phyloP scores from a whole-genome alignment of 2,329 filamentous ascomycete species.

The Calonectria hawksworthii region DNA sequence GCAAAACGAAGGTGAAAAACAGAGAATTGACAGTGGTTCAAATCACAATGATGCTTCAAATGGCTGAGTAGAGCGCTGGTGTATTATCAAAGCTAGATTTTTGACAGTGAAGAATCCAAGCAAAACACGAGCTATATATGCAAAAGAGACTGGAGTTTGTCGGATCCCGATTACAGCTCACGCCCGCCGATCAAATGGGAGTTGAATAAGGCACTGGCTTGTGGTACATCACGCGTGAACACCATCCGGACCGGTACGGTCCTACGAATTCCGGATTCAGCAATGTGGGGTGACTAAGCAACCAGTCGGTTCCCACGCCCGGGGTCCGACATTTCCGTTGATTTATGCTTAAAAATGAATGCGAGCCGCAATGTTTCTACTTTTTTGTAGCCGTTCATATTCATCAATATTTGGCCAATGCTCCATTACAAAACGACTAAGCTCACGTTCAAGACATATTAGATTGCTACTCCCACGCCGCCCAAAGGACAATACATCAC shows the following conservation, averaged over 20 bases:
- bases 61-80: neutral
- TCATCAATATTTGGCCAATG: neutral
- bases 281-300: neutral
- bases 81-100: neutral
- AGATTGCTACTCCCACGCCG: neutral
- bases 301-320: neutral
- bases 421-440: neutral
- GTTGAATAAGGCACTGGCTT: neutral
- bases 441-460: neutral
- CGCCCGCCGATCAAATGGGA: accelerated
- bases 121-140: neutral
- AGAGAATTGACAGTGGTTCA: neutral
- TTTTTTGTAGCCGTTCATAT: neutral
- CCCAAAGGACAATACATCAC: neutral
- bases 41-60: neutral
- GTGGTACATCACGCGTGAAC: neutral
- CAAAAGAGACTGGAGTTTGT: neutral
- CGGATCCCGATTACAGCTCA: neutral
- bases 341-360: neutral
- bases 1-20: neutral
- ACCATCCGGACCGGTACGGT: neutral
- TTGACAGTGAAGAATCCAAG: neutral
- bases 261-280: neutral
- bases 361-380: neutral
- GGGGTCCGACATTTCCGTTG: neutral